These are phyloP conservation scores for Serendipita vermifera DNA, from an alignment of 768 basidiomycete genomes.

Conservation along the genomic window DNA sequence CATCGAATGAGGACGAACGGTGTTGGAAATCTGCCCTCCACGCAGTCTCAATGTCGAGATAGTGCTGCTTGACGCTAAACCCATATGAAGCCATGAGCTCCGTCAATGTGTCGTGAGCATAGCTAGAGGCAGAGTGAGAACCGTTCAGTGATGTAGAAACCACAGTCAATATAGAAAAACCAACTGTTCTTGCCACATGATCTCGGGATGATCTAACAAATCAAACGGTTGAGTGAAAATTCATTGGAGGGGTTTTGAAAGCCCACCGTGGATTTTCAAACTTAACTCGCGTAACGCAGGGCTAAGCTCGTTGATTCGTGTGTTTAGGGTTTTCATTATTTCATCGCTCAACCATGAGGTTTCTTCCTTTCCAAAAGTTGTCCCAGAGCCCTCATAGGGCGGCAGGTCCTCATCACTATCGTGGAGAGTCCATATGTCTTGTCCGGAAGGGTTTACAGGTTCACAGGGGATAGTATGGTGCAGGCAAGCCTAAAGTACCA, in stretches of 20 bases:
- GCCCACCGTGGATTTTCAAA: constrained; percentile 56
- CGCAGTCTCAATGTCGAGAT: constrained; percentile 50
- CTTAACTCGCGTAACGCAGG: constrained; percentile 46
- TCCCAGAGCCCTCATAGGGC: too few species aligned
- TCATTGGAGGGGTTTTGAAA: neutral
- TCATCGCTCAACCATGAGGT: constrained; percentile 25
- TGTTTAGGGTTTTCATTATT: constrained; percentile 47
- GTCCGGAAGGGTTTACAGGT: too few species aligned
- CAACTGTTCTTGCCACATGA: constrained; percentile 54
- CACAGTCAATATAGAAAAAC: constrained; percentile 17
- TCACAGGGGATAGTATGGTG: too few species aligned
- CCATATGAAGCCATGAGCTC: constrained; percentile 52
- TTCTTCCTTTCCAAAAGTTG: too few species aligned
- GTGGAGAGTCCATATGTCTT: too few species aligned
- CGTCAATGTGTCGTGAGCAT: constrained; percentile 60
- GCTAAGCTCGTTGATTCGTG: constrained; percentile 43
- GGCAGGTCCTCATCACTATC: too few species aligned
- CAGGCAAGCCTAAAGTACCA: too few species aligned
- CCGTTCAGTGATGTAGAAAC: constrained; percentile 10
- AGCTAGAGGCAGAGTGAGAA: too few species aligned
- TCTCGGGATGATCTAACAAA: constrained; percentile 52
- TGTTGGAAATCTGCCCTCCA: constrained; percentile 59
- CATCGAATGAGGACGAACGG: constrained; percentile 18
- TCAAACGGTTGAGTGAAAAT: neutral
- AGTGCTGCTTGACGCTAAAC: constrained; percentile 48